These are phyloP conservation scores for Psilocybe tampanensis DNA, from an alignment of 768 basidiomycete genomes.

Conservation along the genomic window DNA sequence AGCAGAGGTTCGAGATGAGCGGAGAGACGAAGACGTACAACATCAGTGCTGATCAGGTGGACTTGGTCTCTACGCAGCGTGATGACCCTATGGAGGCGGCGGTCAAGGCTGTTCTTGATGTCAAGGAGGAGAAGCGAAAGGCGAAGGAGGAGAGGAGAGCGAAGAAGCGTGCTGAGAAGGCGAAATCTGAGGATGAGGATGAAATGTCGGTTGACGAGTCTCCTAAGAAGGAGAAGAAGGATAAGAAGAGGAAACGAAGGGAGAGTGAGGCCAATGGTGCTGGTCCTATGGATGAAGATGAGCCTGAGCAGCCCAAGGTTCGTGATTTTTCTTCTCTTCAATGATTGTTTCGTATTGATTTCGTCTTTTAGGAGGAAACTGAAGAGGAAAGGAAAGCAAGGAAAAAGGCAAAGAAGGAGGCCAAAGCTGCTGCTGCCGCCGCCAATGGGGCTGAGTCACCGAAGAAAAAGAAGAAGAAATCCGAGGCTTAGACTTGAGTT, in stretches of 20 bases:
- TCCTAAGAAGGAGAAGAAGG: conserved; percentile 38
- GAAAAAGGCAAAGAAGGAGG: conserved; percentile 78
- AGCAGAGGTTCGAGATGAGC: conserved; percentile 79
- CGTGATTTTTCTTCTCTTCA: conserved; percentile 13
- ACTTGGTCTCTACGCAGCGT: conserved; percentile 84
- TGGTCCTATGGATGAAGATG: conserved; percentile 27
- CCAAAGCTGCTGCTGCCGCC: conserved; percentile 54
- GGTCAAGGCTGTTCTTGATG: conserved; percentile 72
- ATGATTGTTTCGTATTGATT: conserved; percentile 1
- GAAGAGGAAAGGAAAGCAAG: conserved; percentile 83
- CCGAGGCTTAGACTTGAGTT: conserved; percentile 34
- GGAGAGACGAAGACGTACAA: conserved; percentile 87
- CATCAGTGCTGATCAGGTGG: conserved; percentile 78
- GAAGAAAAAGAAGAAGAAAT: conserved; percentile 66
- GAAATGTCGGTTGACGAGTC: conserved; percentile 49
- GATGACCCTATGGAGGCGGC: conserved; percentile 75
- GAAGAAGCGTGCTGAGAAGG: conserved; percentile 64
- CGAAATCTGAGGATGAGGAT: conserved; percentile 32
- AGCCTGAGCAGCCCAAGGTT: conserved; percentile 46
- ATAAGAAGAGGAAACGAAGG: conserved; percentile 49
- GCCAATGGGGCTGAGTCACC: conserved; percentile 28
- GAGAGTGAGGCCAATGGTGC: conserved; percentile 28
- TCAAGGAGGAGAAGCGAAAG: conserved; percentile 85
- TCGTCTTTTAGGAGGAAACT: conserved; percentile 57
- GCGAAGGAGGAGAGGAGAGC: conserved; percentile 79